A percentile compares a stretch with the other conserved stretches of the same genome.
Evolutionary conservation across 2,329 filamentous ascomycete species (phyloP).

Genomic region (Triangularia setosa): DNA sequence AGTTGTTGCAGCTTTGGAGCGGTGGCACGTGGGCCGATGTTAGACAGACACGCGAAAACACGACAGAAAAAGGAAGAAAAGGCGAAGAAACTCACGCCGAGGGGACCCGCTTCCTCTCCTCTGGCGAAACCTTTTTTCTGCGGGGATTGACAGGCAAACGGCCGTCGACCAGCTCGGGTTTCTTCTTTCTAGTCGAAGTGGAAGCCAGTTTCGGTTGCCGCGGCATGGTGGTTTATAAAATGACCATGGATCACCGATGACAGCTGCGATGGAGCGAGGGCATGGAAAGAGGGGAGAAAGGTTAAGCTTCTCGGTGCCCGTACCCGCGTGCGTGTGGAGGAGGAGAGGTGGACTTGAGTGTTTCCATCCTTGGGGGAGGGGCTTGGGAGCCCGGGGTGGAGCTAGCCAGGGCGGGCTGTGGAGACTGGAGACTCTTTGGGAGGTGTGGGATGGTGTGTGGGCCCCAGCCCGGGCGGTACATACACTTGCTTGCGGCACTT

Average conservation of each 20-base stretch:
- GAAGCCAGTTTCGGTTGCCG: conserved; percentile 14
- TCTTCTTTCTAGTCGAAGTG: background rate
- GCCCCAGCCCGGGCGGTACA: background rate
- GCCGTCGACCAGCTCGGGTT: background rate
- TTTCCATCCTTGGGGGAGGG: background rate
- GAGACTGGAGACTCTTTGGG: background rate
- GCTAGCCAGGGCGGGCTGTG: background rate
- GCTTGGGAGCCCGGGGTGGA: background rate
- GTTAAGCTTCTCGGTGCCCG: conserved; percentile 21
- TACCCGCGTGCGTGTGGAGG: conserved; percentile 21
- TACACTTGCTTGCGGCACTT: no score
- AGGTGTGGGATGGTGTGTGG: background rate
- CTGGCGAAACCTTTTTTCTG: conserved; percentile 44
- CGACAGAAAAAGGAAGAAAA: background rate
- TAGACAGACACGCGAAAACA: background rate
- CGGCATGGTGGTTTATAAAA: conserved; percentile 19
- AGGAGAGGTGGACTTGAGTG: conserved; percentile 5
- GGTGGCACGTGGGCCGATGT: background rate
- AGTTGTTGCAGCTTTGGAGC: conserved; percentile 46
- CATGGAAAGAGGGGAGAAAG: conserved; percentile 6
- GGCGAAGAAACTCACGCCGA: conserved; percentile 41
- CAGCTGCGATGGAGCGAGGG: background rate
- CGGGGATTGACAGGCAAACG: conserved; percentile 49
- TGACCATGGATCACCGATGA: background rate
- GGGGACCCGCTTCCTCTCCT: conserved; percentile 46